Percentiles rank a stretch among this genome's conserved stretches.
phyloP scores from a whole-genome alignment of 805 yeast genomes.

The Metschnikowia anglica region DNA sequence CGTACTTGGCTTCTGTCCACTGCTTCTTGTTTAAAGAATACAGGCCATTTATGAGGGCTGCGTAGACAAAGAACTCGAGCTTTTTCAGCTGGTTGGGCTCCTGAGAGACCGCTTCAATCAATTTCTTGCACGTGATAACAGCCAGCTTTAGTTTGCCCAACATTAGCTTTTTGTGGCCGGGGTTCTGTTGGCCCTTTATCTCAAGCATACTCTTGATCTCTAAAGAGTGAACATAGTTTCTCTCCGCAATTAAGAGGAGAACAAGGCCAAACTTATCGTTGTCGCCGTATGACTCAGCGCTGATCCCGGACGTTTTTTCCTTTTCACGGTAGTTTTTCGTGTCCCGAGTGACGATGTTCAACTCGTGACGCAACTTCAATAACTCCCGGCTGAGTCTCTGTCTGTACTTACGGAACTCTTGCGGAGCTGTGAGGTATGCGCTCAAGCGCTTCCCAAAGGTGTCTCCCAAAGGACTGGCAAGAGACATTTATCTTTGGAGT shows the following conservation, averaged over 20 bases:
- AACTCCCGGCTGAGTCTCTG: conserved; percentile 58
- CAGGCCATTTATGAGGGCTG: conserved; percentile 54
- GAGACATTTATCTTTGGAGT: conserved; percentile 11
- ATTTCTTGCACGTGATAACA: conserved; percentile 40
- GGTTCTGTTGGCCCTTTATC: conserved; percentile 47
- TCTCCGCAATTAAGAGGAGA: conserved; percentile 68
- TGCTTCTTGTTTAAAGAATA: conserved; percentile 51
- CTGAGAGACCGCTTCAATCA: conserved; percentile 41
- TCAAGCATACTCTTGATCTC: conserved; percentile 59
- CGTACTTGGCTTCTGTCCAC: conserved; percentile 53
- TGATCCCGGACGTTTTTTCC: conserved; percentile 47
- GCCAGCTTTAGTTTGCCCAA: conserved; percentile 70
- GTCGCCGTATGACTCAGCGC: conserved; percentile 47
- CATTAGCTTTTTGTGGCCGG: conserved; percentile 48
- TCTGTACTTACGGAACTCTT: conserved; percentile 71
- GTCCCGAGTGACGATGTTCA: conserved; percentile 62
- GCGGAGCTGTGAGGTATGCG: conserved; percentile 62
- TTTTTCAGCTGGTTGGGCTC: conserved; percentile 34
- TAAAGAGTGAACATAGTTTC: conserved; percentile 69
- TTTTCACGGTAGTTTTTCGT: conserved; percentile 58
- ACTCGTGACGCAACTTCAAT: conserved; percentile 61
- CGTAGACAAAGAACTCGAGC: conserved; percentile 36
- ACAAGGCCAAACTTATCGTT: conserved; percentile 57
- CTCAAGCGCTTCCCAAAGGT: conserved; percentile 59
- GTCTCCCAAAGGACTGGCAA: conserved; percentile 17